Base-by-base conservation (phyloP, 495 filamentous ascomycete genomes). In the Haplographium delicatum region DNA sequence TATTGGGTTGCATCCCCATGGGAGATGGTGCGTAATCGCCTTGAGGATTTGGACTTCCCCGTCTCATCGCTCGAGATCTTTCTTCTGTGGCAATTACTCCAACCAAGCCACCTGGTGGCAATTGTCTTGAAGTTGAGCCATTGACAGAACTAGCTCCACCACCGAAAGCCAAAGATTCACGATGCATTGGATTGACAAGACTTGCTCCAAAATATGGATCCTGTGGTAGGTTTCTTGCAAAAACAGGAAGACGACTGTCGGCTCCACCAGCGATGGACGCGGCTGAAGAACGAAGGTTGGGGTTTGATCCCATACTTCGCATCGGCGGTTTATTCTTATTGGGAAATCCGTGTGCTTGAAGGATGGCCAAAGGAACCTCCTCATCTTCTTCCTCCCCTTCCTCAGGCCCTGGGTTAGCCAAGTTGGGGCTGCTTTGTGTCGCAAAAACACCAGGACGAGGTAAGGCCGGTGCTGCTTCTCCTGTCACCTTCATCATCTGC, bases 401-500 rank as follows among this genome's bases (percentile, higher is more conserved):
- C 23, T 22, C 54, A 22, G 57, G 52, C n/a, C 45, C 56, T 3
- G 63, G 61, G 18, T 63, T 49, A 15, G 66, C 60, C 23, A 82
- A 59, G 42, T 76, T 78, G 4, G 79, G 79, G 11, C 74, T 79
- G 59, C 79, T 81, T 50, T 76, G 67, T 4, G 79, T 78, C 33
- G 72, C 68, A 25, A 68, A 63, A 15, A 74, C 10, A 34, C 31
- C 31, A 6, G 54, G 42, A 1, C 59, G 35, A n/a, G n/a, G n/a
- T n/a, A n/a, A n/a, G 2, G 47, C 18, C 50, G 27, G 30, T 45
- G 57, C 54, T 0, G 60, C 46, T 57, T 88, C 87, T 41, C 91
- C 91, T 6, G 89, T 95, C 16, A 94, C 84, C 62, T 95, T 96
- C 88, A 89, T 94, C 89, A 96, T 95, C 64, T 91, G 85, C 62